Conservation (phyloP, 179 eudicot species). For the Silene vulgaris region DNA sequence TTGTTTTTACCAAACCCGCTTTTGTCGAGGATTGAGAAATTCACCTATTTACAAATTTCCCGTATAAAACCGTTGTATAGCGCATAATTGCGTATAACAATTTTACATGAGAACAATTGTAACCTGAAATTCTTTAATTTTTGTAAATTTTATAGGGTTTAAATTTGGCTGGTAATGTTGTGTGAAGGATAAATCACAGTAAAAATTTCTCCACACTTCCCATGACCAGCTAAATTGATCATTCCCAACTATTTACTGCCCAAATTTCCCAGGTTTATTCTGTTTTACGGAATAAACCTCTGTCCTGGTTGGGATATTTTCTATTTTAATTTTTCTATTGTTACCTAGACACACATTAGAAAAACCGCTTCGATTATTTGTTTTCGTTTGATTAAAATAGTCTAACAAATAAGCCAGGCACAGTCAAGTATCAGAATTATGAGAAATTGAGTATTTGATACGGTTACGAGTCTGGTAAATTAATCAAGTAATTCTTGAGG, state of each 20-base stretch:
- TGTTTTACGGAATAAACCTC: neutral
- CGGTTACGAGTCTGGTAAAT: constrained; percentile 32
- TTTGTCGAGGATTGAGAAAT: constrained; percentile 24
- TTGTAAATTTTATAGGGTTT: neutral
- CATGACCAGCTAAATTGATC: constrained; percentile 19
- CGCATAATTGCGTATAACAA: too few relatives aligned
- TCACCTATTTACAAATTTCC: neutral
- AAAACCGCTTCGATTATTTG: too few relatives aligned
- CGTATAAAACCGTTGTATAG: too few relatives aligned
- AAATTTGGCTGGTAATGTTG: constrained; percentile 19
- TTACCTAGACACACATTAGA: too few relatives aligned
- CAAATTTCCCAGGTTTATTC: neutral
- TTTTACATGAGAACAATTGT: too few relatives aligned
- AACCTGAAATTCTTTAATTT: too few relatives aligned
- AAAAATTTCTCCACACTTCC: constrained; percentile 11
- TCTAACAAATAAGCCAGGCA: too few relatives aligned
- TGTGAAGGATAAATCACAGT: constrained; percentile 6
- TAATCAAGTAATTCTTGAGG: neutral
- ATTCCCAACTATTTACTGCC: constrained; percentile 12
- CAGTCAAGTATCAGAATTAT: constrained; percentile 28
- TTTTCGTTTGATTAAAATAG: too few relatives aligned
- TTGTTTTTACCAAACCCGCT: neutral
- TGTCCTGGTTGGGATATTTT: constrained; percentile 19
- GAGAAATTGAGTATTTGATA: constrained; percentile 25
- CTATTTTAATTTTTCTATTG: too few relatives aligned